Evolutionary conservation across 768 basidiomycete species (phyloP).

Genomic region (Rossbeevera mucosa): DNA sequence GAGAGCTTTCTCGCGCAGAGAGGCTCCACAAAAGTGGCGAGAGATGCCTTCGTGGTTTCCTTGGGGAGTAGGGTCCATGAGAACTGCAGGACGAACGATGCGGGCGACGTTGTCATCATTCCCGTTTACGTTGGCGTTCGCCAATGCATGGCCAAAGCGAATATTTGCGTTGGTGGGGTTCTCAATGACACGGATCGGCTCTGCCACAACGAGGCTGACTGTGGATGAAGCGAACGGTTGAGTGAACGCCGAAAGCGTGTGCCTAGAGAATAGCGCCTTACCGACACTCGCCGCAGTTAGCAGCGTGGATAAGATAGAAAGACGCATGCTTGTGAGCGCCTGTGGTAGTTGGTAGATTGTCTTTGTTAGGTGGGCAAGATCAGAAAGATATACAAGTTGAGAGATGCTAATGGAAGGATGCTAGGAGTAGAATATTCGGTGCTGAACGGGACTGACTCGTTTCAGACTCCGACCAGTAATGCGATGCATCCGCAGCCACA

Average conservation of each 20-base stretch:
- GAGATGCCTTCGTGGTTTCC: constrained; percentile 8
- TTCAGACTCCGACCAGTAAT: constrained; percentile 23
- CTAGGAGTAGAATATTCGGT: not conserved
- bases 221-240: constrained; percentile 2
- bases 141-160: constrained; percentile 37
- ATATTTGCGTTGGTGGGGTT: constrained; percentile 32
- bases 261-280: constrained; percentile 13
- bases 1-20: constrained; percentile 46
- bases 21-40: constrained; percentile 31
- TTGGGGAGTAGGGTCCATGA: constrained; percentile 7
- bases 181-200: constrained; percentile 47
- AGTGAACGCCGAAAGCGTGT: not conserved
- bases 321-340: constrained; percentile 29
- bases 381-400: not conserved
- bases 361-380: not conserved
- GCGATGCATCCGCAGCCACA: not conserved
- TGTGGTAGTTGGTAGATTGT: not conserved
- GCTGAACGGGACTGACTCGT: constrained; percentile 1
- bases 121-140: constrained; percentile 29
- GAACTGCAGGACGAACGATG: constrained; percentile 13
- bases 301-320: constrained; percentile 35
- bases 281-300: constrained; percentile 34
- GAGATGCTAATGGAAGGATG: not conserved
- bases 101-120: constrained; percentile 24
- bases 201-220: constrained; percentile 40